Evolutionary conservation across 164 flowering plant genomes (phyloP), one percentile per base, ranked within the genome.

Genomic region (Buxus sempervirens): DNA sequence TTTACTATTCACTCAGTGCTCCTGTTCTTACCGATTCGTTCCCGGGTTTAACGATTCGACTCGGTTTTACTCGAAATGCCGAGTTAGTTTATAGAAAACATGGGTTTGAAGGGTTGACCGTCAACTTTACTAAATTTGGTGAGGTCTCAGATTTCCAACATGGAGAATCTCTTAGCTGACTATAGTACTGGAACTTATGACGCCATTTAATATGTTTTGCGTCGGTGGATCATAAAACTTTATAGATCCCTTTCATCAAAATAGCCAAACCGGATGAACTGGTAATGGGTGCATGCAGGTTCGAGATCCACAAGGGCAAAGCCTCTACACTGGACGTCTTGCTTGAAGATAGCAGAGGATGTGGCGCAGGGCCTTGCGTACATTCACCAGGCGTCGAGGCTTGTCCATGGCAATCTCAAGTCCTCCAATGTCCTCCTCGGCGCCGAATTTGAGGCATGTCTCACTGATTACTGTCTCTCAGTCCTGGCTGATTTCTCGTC

Each of bases 291-390:
- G 38, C 7, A 3, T 32, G 8, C 81, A 95, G 98, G 94, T 66
- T 83, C 96, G 25, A 95, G 82, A 76, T 91, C 97, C 59, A 56
- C 86, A 8, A 80, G 90, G 62, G 90, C 96, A 18, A 95, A 86
- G 83, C 98, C 98, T 23, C 85, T 95, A 0, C 98, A 95, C 78
- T 95, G 99, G 99, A 95, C 98, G 9, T 92, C 97, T 32, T 92
- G 99, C 81, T 72, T 95, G 68, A 95, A 95, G 69, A 93, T 95
- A 77, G 99, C 98, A 19, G 99, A 90, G 66, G 99, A 92, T 60
- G 84, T 89, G n/a, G 97, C 97, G 1, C 97, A 90, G 59, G 99
- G 99, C 23, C 89, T 95, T n/a, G 82, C 91, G 65, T 88, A 88
- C 82, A 86, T 95, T 71, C 99, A 95, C 85, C 96, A 90, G 72